phyloP scores from a whole-genome alignment of 352 stramenopile genomes.

The Pilasporangium apinafurcum region DNA sequence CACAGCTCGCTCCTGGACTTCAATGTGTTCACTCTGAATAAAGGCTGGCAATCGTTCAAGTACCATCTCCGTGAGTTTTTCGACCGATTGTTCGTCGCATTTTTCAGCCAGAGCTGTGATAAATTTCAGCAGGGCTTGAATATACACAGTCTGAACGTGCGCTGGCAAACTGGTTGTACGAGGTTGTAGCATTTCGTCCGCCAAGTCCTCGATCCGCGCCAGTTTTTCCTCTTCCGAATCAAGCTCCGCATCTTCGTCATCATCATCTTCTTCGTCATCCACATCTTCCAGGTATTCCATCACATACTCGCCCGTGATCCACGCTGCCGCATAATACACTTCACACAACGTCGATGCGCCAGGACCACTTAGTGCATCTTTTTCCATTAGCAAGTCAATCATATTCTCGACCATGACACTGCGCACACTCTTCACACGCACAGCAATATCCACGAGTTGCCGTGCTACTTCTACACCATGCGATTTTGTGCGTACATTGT shows the following conservation, averaged over 20 bases:
- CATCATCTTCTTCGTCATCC: conserved; percentile 67
- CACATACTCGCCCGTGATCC: conserved; percentile 98
- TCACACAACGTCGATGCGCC: conserved; percentile 86
- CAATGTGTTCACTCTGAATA: conserved; percentile 88
- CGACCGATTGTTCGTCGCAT: conserved; percentile 72
- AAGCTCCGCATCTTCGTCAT: conserved; percentile 67
- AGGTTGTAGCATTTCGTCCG: conserved; percentile 76
- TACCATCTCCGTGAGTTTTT: conserved; percentile 82
- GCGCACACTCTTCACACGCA: conserved; percentile 95
- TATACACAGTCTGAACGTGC: conserved; percentile 92
- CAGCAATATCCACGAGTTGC: conserved; percentile 96
- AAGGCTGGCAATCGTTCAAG: conserved; percentile 82
- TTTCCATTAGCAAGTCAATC: conserved; percentile 91
- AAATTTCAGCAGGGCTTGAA: conserved; percentile 92
- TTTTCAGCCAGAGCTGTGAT: conserved; percentile 69
- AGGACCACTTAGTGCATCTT: conserved; percentile 63
- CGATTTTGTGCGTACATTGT: conserved; percentile 25
- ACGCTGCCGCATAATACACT: conserved; percentile 94
- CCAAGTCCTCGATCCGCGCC: conserved; percentile 77
- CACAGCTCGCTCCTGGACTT: conserved; percentile 94
- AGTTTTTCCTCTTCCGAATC: conserved; percentile 80
- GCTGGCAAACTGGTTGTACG: conserved; percentile 74
- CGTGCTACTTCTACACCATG: conserved; percentile 86
- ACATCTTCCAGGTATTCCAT: conserved; percentile 87
- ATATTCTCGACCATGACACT: conserved; percentile 93